Evolutionary conservation across 306 rosid species (phyloP).

Genomic region (Lablab purpureus): DNA sequence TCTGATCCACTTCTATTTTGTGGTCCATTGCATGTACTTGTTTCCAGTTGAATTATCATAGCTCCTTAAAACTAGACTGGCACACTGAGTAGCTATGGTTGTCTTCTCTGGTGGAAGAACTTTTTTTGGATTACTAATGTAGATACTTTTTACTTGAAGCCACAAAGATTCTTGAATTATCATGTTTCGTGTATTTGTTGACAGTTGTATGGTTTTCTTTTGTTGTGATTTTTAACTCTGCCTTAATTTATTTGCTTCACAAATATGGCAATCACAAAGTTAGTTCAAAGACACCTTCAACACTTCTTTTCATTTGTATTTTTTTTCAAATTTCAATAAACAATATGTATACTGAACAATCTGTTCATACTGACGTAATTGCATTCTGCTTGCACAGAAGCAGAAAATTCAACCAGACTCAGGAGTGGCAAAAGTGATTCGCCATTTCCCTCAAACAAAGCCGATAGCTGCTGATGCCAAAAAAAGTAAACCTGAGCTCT

Average conservation of each 20-base stretch:
- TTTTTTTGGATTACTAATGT: not conserved
- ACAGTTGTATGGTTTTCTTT: not conserved
- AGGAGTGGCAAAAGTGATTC: conserved; percentile 57
- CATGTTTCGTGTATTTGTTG: not conserved
- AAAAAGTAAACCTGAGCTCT: conserved; percentile 54
- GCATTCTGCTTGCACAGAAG: conserved; percentile 64
- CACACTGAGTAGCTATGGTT: not conserved
- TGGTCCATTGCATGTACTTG: not conserved
- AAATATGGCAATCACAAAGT: conserved; percentile 30
- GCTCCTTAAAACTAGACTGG: conserved; percentile 4
- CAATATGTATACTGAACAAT: conserved; percentile 24
- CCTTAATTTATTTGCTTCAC: conserved; percentile 15
- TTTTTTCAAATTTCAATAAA: conserved; percentile 15
- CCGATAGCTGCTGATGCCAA: conserved; percentile 56
- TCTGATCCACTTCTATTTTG: not conserved
- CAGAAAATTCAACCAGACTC: conserved; percentile 64
- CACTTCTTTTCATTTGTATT: not conserved
- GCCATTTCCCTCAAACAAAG: conserved; percentile 75
- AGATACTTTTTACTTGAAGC: conserved; percentile 23
- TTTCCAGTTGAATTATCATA: not conserved
- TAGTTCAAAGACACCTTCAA: conserved; percentile 13
- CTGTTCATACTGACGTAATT: conserved; percentile 27
- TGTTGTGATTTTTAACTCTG: not conserved
- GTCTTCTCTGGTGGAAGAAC: conserved; percentile 1
- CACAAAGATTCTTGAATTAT: not conserved